Evolutionary conservation across 2,329 filamentous ascomycete genomes (phyloP).

Genomic region (Ambrosiella xylebori): DNA sequence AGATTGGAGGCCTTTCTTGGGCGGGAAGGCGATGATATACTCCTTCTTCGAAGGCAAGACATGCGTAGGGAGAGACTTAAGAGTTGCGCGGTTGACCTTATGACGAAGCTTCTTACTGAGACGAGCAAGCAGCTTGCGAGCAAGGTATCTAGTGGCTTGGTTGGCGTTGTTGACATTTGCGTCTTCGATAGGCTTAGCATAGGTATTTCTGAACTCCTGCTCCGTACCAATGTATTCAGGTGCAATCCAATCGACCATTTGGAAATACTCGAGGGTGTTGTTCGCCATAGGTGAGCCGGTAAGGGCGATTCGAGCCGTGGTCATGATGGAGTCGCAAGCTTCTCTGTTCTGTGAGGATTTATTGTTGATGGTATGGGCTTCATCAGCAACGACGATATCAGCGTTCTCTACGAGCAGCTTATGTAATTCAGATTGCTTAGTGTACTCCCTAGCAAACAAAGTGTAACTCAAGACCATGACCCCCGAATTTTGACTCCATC

Average conservation of each 20-base stretch:
- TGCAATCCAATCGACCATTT: conserved; percentile 79
- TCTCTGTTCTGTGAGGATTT: conserved; percentile 30
- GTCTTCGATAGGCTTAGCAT: conserved; percentile 51
- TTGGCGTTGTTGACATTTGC: conserved; percentile 54
- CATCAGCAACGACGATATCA: conserved; percentile 65
- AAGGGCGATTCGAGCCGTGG: conserved; percentile 59
- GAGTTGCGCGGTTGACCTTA: conserved; percentile 62
- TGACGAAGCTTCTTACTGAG: conserved; percentile 57
- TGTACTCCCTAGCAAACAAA: conserved; percentile 32
- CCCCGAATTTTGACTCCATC: conserved; percentile 51
- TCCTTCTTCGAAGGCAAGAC: conserved; percentile 62
- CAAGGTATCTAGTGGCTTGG: conserved; percentile 34
- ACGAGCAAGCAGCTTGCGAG: conserved; percentile 49
- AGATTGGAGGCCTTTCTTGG: conserved; percentile 45
- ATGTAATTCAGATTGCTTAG: conserved; percentile 19
- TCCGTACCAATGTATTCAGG: conserved; percentile 57
- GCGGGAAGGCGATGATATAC: conserved; percentile 58
- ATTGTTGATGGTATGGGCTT: conserved; percentile 61
- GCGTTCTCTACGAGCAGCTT: conserved; percentile 41
- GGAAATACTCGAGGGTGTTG: conserved; percentile 65
- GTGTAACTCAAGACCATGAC: conserved; percentile 62
- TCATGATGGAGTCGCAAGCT: conserved; percentile 42
- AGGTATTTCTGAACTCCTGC: conserved; percentile 52
- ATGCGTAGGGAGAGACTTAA: conserved; percentile 40
- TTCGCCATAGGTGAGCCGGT: conserved; percentile 80